Percentiles rank a stretch among this genome's conserved stretches.
These are phyloP conservation scores for Phaeosphaeria sp. DNA, from an alignment of 2,329 filamentous ascomycete species.

Conservation along the genomic window DNA sequence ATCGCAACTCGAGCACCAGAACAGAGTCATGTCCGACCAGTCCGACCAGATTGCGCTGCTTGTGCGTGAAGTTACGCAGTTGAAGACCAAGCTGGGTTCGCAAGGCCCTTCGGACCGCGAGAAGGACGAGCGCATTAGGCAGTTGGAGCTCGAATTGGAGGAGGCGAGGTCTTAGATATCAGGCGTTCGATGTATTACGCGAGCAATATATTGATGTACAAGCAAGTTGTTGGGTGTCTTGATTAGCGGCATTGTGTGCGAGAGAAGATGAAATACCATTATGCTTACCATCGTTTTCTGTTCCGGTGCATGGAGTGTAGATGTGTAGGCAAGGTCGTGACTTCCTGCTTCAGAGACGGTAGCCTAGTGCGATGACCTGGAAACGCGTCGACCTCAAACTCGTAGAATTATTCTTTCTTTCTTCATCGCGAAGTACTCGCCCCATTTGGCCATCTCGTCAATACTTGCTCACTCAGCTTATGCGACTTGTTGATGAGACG, in stretches of 20 bases:
- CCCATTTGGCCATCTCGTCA: too few species aligned
- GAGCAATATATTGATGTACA: background rate
- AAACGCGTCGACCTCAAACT: too few species aligned
- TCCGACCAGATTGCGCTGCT: conserved; percentile 75
- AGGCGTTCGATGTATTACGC: background rate
- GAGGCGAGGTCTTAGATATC: conserved; percentile 43
- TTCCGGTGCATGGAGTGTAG: too few species aligned
- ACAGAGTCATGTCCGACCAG: conserved; percentile 77
- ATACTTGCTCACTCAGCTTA: too few species aligned
- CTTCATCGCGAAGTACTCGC: too few species aligned
- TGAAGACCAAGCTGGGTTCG: conserved; percentile 77
- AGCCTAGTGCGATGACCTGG: too few species aligned
- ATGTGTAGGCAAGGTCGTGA: too few species aligned
- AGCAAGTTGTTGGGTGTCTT: conserved; percentile 14
- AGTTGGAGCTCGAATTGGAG: conserved; percentile 51
- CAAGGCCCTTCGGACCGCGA: conserved; percentile 40
- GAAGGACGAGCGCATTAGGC: conserved; percentile 50
- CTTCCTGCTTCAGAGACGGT: too few species aligned
- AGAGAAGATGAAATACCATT: background rate
- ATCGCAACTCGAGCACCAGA: conserved; percentile 77
- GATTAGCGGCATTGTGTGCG: conserved; percentile 17
- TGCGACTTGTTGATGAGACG: too few species aligned
- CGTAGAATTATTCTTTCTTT: too few species aligned
- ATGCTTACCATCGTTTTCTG: background rate
- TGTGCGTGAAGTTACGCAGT: conserved; percentile 64